These are phyloP conservation scores for Euphorbia lathyris DNA, from an alignment of 345 rosid genomes.

Conservation along the genomic window DNA sequence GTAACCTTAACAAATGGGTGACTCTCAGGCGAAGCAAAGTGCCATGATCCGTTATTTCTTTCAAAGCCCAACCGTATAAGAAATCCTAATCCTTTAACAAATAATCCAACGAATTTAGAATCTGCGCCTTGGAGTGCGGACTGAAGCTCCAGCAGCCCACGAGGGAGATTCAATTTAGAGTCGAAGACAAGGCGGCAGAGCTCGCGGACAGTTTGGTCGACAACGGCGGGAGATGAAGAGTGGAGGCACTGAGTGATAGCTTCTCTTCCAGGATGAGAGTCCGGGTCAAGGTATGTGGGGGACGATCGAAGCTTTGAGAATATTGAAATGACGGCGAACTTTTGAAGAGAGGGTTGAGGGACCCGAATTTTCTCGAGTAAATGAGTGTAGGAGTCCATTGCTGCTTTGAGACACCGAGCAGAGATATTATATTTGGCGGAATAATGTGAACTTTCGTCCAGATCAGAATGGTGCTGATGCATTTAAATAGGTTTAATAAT, in stretches of 20 bases:
- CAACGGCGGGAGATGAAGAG: conserved; percentile 61
- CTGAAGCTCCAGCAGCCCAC: conserved; percentile 74
- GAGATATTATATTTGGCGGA: neutral
- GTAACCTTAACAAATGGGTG: conserved; percentile 84
- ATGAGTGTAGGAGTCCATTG: conserved; percentile 61
- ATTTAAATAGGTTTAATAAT: too few species aligned
- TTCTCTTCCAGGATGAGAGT: conserved; percentile 58
- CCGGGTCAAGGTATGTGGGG: conserved; percentile 45
- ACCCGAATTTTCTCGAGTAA: conserved; percentile 69
- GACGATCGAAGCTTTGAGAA: conserved; percentile 78
- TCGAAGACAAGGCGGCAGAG: conserved; percentile 71
- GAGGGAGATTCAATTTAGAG: conserved; percentile 48
- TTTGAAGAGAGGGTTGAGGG: conserved; percentile 82
- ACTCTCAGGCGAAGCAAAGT: conserved; percentile 42
- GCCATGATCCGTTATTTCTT: conserved; percentile 49
- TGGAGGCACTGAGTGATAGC: conserved; percentile 66
- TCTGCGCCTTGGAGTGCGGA: conserved; percentile 81
- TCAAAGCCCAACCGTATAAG: conserved; percentile 54
- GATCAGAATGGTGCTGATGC: too few species aligned
- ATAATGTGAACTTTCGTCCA: too few species aligned
- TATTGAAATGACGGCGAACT: conserved; percentile 64
- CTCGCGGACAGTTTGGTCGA: conserved; percentile 89
- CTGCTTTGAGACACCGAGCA: neutral
- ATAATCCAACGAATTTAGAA: conserved; percentile 42
- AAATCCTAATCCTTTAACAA: conserved; percentile 68